Conservation (phyloP, 2,329 filamentous ascomycete genomes). For the Alternaria sp. region DNA sequence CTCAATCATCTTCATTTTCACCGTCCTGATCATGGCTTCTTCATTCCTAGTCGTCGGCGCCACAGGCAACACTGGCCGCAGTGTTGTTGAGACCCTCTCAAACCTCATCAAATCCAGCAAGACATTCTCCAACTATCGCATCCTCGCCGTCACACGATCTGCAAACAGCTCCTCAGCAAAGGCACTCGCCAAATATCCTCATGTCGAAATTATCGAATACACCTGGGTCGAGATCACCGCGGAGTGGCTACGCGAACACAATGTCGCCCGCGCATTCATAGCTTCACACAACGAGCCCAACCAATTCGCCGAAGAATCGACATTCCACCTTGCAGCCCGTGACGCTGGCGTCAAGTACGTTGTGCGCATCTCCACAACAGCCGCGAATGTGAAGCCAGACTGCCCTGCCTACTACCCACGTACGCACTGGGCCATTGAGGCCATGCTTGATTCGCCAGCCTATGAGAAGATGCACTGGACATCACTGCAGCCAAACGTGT, state of each 20-base stretch:
- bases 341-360: conserved; percentile 25
- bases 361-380: conserved; percentile 22
- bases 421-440: conserved; percentile 26
- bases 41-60: conserved; percentile 20
- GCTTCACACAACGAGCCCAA: conserved; percentile 25
- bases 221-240: conserved; percentile 19
- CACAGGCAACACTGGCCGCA: conserved; percentile 24
- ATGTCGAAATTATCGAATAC: conserved; percentile 18
- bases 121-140: conserved; percentile 11
- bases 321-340: conserved; percentile 15
- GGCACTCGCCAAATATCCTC: conserved; percentile 15
- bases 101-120: conserved; percentile 8
- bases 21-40: conserved; percentile 3
- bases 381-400: conserved; percentile 13
- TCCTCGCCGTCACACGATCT: conserved; percentile 24
- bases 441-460: conserved; percentile 6
- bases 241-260: conserved; percentile 15
- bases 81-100: conserved; percentile 17
- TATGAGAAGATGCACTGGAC: conserved; percentile 6
- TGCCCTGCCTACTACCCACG: conserved; percentile 22
- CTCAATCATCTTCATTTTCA: not conserved
- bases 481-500: conserved; percentile 21
- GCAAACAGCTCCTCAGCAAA: conserved; percentile 7
- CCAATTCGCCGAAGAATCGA: conserved; percentile 27
- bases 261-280: conserved; percentile 20